Base-by-base conservation (phyloP, 768 basidiomycete species). In the Calvatia gigantea region DNA sequence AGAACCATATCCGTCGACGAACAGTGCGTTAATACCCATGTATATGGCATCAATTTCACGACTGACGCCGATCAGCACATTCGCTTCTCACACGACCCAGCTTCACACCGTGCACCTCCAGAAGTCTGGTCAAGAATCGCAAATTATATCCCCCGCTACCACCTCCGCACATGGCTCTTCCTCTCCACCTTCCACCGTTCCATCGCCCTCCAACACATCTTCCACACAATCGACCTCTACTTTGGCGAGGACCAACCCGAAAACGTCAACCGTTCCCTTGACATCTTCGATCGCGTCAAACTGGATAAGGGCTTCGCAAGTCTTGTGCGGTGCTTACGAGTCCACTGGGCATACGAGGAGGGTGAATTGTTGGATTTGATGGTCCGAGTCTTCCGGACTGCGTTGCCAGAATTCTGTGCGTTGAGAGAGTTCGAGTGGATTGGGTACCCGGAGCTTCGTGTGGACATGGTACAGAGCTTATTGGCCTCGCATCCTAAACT, bases 91-190 rank as follows among this genome's bases (percentile, higher is more conserved):
- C 68, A 74, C 60, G 78, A 79, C 55, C 83, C 85, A 2, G 82
- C 84, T 2, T 82, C 79, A 2, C 84, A 80, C 57, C 80, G 84
- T 19, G 77, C 79, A 15, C 86, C 86, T 0, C 71, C 75, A 6
- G 86, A 88, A 69, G 75, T 88, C 38, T 88, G 86, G 85, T 83
- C 84, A 60, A 74, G 78, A 12, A 83, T 88, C 39, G 85, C 85
- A 5, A 67, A 72, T 49, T 77, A 80, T 59, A 83, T 81, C 38
- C 84, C 86, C 6, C 79, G 85, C 14, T 81, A 83, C 60, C 79
- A 86, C 64, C 79, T 88, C 28, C 80, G 86, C n/a, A 79, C 77
- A 14, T 88, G 84, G 85, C 76, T 87, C 37, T 85, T 76, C 52
- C 75, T 87, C 25, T 86, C 85, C 2, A 68, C 79, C 2, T 85